Evolutionary conservation across 768 basidiomycete genomes (phyloP), one percentile per base, ranked within the genome.

Genomic region (Lepiota brunneoincarnata): DNA sequence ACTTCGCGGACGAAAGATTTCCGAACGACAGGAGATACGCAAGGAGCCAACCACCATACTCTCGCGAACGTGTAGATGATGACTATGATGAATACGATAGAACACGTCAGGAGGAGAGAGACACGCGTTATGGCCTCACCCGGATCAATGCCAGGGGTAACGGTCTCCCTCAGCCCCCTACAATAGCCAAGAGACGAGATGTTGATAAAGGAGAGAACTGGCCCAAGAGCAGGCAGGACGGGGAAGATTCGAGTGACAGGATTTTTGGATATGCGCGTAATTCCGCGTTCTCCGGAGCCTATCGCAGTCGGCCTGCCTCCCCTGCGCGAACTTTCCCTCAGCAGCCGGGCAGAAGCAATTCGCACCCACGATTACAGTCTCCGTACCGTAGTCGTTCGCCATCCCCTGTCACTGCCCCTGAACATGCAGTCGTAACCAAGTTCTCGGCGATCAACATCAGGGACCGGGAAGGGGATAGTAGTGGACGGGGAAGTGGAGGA

Each of bases 11-110:
- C 37, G 46, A 53, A 28, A 44, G 58, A 56, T 45, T 37, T 18
- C 55, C 55, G 34, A 63, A 63, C 20, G 52, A 58, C 14, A 55
- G 57, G 24, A 58, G 50, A 34, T 26, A 45, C 17, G 12, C 36
- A 10, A 20, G 14, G 10, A 45, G 34, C 15, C 39, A 48, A 31
- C 31, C 6, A 9, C 31, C 31, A 31, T 9, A 2, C 31, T 31
- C 6, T 26, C 44, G 45, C 14, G 56, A 54, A 10, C 48, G 46
- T 35, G 41, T 42, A 28, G 53, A 56, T n/a, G 53, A 55, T 15
- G 57, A 56, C 66, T 34, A 69, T 65, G n/a, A n/a, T n/a, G 21
- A 61, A 59, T 5, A 64, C 65, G 45, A 67, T 64, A 36, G 59
- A 54, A 4, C 50, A 49, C 35, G 56, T 49, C 31, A 52, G 42